These are phyloP conservation scores for Leptographium galeiforme DNA, from an alignment of 2,329 filamentous ascomycete species.

Conservation along the genomic window DNA sequence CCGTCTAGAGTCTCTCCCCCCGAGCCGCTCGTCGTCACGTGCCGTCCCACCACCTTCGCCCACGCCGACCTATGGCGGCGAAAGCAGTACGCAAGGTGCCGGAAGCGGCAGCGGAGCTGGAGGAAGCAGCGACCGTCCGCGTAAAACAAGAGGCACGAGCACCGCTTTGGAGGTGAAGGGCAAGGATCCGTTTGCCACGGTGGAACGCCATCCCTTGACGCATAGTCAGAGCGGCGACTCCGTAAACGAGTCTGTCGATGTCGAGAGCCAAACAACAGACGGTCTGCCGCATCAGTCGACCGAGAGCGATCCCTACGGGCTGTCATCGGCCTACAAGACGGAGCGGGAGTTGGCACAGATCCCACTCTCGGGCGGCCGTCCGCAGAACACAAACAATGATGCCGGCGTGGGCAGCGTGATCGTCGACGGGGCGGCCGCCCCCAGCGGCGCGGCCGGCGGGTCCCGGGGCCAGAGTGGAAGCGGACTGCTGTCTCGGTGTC, in stretches of 20 bases:
- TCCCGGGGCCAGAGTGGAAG: background rate
- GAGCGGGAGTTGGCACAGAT: slow-evolving; percentile 63
- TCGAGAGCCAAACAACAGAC: slow-evolving; percentile 34
- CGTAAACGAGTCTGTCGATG: slow-evolving; percentile 20
- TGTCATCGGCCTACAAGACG: slow-evolving; percentile 66
- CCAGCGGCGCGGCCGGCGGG: background rate
- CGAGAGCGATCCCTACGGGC: slow-evolving; percentile 68
- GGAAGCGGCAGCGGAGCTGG: background rate
- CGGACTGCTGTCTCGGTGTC: slow-evolving; percentile 14
- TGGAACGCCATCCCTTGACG: slow-evolving; percentile 26
- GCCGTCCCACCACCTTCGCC: slow-evolving; percentile 9
- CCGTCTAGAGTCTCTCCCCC: slow-evolving; percentile 20
- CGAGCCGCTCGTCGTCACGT: slow-evolving; percentile 15
- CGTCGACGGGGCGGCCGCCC: background rate
- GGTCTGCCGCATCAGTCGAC: slow-evolving; percentile 43
- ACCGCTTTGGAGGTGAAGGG: slow-evolving; percentile 29
- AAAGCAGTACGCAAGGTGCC: background rate
- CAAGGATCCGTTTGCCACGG: slow-evolving; percentile 19
- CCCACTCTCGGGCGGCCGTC: slow-evolving; percentile 66
- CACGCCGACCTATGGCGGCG: background rate
- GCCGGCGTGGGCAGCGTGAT: background rate
- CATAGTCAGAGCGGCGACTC: background rate
- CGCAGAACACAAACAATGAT: slow-evolving; percentile 30
- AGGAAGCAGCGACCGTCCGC: slow-evolving; percentile 6
- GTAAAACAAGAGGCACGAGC: slow-evolving; percentile 26